Evolutionary conservation across 1,284 basidiomycete genomes (phyloP).

Genomic region (Cerioporus squamosus): DNA sequence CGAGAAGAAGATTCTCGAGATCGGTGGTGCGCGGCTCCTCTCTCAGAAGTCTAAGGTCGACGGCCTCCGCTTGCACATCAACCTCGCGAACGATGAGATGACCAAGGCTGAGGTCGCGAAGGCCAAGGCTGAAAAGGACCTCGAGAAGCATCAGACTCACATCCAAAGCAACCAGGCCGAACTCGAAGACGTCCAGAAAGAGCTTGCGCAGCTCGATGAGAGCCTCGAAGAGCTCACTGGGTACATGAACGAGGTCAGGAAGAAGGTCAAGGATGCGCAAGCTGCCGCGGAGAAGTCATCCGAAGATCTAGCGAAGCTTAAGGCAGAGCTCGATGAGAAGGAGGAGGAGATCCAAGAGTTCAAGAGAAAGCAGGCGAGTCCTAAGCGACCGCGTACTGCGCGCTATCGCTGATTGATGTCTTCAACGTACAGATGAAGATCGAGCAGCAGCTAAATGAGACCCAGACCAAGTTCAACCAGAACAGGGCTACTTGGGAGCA

Average conservation of each 20-base stretch:
- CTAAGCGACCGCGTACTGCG: neutral
- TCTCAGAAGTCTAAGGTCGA: conserved; percentile 90
- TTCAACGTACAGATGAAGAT: conserved; percentile 67
- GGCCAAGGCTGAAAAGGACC: conserved; percentile 88
- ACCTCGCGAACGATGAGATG: conserved; percentile 86
- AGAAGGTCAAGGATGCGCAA: conserved; percentile 78
- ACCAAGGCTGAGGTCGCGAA: conserved; percentile 94
- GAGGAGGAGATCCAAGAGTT: conserved; percentile 83
- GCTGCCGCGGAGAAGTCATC: conserved; percentile 74
- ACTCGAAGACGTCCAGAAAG: conserved; percentile 71
- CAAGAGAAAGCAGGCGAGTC: conserved; percentile 78
- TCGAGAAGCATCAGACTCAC: conserved; percentile 65
- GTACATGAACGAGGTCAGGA: conserved; percentile 69
- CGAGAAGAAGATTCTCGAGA: conserved; percentile 92
- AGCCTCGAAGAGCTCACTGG: conserved; percentile 62
- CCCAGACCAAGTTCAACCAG: conserved; percentile 65
- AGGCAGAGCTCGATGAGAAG: conserved; percentile 82
- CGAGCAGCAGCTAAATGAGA: conserved; percentile 74
- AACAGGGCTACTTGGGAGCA: conserved; percentile 69
- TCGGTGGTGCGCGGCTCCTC: conserved; percentile 87
- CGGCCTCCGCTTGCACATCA: conserved; percentile 82
- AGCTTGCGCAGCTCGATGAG: conserved; percentile 66
- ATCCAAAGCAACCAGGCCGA: conserved; percentile 61
- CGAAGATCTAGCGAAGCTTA: conserved; percentile 80
- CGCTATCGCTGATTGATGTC: conserved; percentile 1